A percentile compares a stretch with the other conserved stretches of the same genome.
Conservation (phyloP, 2,329 filamentous ascomycete genomes). For the Alternaria ethzedia region DNA sequence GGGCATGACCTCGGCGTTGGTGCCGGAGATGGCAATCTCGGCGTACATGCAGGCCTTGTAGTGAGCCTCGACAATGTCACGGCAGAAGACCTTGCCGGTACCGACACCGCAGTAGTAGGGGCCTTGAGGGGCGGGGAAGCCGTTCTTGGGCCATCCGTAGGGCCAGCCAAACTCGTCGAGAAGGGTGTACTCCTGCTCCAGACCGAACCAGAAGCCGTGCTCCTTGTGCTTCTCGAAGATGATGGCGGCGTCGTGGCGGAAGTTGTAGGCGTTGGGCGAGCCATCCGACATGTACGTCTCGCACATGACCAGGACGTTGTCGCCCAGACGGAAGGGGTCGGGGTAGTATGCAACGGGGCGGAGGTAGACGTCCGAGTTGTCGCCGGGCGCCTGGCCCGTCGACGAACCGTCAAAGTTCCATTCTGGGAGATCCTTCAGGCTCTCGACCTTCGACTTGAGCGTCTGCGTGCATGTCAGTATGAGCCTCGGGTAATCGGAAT, state of each 20-base stretch:
- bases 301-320: slow-evolving; percentile 92
- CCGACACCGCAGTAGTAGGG: slow-evolving; percentile 99
- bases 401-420: slow-evolving; percentile 91
- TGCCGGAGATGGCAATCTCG: slow-evolving; percentile 92
- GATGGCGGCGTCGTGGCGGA: slow-evolving; percentile 87
- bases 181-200: slow-evolving; percentile 97
- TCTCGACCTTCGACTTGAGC: slow-evolving; percentile 63
- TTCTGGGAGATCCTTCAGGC: slow-evolving; percentile 72
- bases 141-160: slow-evolving; percentile 87
- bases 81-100: slow-evolving; percentile 94
- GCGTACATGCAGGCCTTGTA: slow-evolving; percentile 90
- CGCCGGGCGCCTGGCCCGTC: slow-evolving; percentile 87
- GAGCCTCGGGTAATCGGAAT: slow-evolving; percentile 4
- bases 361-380: slow-evolving; percentile 98
- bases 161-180: slow-evolving; percentile 86
- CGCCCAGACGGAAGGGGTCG: slow-evolving; percentile 85
- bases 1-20: slow-evolving; percentile 98
- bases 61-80: slow-evolving; percentile 95
- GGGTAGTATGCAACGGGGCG: slow-evolving; percentile 87
- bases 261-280: slow-evolving; percentile 98
- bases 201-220: slow-evolving; percentile 93
- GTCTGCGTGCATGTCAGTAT: slow-evolving; percentile 58
- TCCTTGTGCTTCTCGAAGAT: slow-evolving; percentile 86
- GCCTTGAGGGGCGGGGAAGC: slow-evolving; percentile 90
- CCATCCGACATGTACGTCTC: slow-evolving; percentile 96